phyloP scores from a whole-genome alignment of 2,329 filamentous ascomycete species.

The Fusarium bactridioides region DNA sequence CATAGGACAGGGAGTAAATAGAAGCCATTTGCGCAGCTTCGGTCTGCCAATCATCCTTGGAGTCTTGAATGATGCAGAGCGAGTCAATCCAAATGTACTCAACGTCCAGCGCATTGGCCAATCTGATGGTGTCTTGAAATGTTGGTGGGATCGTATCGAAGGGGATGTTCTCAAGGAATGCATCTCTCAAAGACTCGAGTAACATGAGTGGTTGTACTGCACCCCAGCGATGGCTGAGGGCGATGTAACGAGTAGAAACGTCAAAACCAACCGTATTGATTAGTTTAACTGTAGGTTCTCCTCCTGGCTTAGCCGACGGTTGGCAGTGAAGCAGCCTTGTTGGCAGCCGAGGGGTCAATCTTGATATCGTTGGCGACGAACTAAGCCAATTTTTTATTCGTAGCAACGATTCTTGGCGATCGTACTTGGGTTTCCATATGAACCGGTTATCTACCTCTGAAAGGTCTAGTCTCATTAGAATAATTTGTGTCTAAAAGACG shows the following conservation, averaged over 20 bases:
- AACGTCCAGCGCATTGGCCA: conserved; percentile 5
- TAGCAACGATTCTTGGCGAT: conserved; percentile 16
- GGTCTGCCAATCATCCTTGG: conserved; percentile 26
- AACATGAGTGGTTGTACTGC: conserved; percentile 20
- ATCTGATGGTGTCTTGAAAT: conserved; percentile 25
- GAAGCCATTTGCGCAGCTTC: conserved; percentile 31
- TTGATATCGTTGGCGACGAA: not conserved
- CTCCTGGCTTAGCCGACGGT: not conserved
- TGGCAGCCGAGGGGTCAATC: conserved; percentile 7
- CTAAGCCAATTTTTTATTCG: conserved; percentile 18
- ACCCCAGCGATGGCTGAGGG: conserved; percentile 33
- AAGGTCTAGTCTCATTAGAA: not conserved
- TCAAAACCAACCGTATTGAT: not conserved
- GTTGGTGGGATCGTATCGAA: conserved; percentile 20
- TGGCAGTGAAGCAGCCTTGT: conserved; percentile 21
- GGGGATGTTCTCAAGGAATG: conserved; percentile 3
- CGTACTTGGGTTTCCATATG: conserved; percentile 14
- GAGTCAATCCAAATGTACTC: conserved; percentile 33
- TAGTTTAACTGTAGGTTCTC: not conserved
- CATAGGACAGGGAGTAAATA: conserved; percentile 25
- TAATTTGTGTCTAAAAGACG: fast-evolving
- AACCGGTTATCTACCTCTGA: not conserved
- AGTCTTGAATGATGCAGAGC: conserved; percentile 31
- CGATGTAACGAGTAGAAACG: conserved; percentile 12
- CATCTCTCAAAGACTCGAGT: not conserved